Evolutionary conservation across 768 basidiomycete genomes (phyloP).

Genomic region (Russula lepida): DNA sequence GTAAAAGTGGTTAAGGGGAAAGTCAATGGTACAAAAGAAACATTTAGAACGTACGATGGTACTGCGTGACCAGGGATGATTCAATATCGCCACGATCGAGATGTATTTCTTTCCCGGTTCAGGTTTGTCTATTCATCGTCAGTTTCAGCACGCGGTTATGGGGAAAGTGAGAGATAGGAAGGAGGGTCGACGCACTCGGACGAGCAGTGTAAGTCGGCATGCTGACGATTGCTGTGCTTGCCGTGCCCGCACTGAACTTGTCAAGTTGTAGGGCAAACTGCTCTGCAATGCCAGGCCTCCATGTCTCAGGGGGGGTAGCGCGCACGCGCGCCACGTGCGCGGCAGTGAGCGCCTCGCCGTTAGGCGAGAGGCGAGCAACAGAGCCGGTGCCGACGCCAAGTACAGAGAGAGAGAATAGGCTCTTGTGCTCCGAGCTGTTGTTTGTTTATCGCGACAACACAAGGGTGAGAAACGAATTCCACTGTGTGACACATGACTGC

Average conservation of each 20-base stretch:
- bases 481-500: conserved; percentile 1
- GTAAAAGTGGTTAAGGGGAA: not conserved
- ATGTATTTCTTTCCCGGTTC: conserved; percentile 37
- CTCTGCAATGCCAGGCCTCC: conserved; percentile 30
- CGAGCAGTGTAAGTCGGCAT: conserved; percentile 25
- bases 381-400: conserved; percentile 24
- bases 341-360: conserved; percentile 23
- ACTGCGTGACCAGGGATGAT: conserved; percentile 42
- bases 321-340: conserved; percentile 24
- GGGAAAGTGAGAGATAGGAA: not conserved
- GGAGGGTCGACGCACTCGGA: conserved; percentile 22
- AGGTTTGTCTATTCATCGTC: conserved; percentile 26
- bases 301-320: conserved; percentile 21
- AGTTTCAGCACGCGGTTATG: not conserved
- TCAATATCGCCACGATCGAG: conserved; percentile 31
- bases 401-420: conserved; percentile 27
- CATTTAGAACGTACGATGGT: conserved; percentile 33
- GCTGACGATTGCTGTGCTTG: conserved; percentile 30
- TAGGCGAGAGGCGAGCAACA: conserved; percentile 21
- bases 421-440: conserved; percentile 22
- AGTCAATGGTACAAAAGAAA: not conserved
- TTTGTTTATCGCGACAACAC: no score
- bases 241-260: conserved; percentile 24
- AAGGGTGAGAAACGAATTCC: not conserved
- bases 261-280: conserved; percentile 35